A percentile compares a stretch with the other conserved stretches of the same genome.
These are phyloP conservation scores for Vaccinium darrowii DNA, from an alignment of 148 eudicot genomes.

Conservation along the genomic window DNA sequence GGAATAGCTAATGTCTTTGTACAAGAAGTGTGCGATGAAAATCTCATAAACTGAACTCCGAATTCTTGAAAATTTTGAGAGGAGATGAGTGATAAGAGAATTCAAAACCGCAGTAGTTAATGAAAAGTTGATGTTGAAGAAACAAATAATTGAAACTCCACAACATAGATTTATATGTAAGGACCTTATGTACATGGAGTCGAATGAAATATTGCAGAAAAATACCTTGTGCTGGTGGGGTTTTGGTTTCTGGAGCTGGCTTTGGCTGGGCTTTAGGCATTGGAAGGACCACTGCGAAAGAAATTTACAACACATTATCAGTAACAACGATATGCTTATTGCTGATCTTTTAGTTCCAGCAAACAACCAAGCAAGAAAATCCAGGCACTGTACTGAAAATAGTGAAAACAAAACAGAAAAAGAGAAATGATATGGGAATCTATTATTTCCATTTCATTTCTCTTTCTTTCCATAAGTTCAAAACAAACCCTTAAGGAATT, in stretches of 20 bases:
- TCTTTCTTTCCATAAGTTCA: not conserved
- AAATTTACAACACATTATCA: not conserved
- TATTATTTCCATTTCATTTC: not conserved
- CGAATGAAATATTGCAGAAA: not conserved
- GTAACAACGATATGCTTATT: not conserved
- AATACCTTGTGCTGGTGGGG: slow-evolving; percentile 53
- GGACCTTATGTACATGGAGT: not conserved
- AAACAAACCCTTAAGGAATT: not conserved
- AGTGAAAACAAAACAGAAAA: not conserved
- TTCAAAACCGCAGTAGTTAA: no score
- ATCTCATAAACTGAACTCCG: no score
- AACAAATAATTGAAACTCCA: no score
- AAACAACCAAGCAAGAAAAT: not conserved
- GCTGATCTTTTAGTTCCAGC: not conserved
- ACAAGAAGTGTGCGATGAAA: no score
- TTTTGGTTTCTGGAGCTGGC: slow-evolving; percentile 33
- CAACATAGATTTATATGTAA: not conserved
- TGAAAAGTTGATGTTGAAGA: no score
- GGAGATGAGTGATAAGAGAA: no score
- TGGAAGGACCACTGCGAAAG: slow-evolving; percentile 47
- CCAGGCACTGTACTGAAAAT: not conserved
- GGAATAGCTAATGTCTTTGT: no score
- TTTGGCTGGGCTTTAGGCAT: slow-evolving; percentile 38
- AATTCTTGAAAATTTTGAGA: no score
- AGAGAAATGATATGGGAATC: not conserved